Conservation (phyloP, 805 yeast genomes). For the Candida michaelii region DNA sequence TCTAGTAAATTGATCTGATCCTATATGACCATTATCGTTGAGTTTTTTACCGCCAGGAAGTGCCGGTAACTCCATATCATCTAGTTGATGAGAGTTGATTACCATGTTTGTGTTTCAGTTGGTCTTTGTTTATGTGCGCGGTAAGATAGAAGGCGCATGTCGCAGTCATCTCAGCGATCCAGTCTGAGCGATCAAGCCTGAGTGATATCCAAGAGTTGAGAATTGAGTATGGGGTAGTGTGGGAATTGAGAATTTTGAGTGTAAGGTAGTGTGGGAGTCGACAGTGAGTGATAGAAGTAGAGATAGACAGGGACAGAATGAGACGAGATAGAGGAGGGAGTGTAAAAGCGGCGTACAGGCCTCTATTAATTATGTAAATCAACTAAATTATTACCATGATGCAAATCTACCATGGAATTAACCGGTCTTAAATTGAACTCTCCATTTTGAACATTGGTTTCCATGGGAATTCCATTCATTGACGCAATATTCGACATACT, state of each 20-base stretch:
- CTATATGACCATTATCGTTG: conserved; percentile 13
- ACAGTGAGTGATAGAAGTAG: too few species aligned
- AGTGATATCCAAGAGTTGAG: too few species aligned
- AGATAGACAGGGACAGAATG: too few species aligned
- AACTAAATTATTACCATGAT: conserved; percentile 11
- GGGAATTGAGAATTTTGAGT: too few species aligned
- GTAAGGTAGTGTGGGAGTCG: too few species aligned
- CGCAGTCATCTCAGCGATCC: too few species aligned
- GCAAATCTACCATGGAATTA: conserved; percentile 34
- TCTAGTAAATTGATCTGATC: conserved; percentile 49
- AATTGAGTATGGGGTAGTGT: too few species aligned
- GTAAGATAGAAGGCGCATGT: neutral
- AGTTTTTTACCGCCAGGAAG: conserved; percentile 17
- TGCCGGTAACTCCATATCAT: conserved; percentile 24
- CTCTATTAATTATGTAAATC: conserved; percentile 8
- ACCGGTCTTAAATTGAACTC: conserved; percentile 24
- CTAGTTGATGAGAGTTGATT: conserved; percentile 11
- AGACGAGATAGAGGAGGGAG: too few species aligned
- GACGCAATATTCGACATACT: conserved; percentile 29
- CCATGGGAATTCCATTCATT: conserved; percentile 12
- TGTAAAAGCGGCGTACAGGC: too few species aligned
- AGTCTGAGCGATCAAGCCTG: too few species aligned
- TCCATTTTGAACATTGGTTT: conserved; percentile 6
- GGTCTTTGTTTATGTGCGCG: conserved; percentile 1
- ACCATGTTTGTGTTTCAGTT: conserved; percentile 12